phyloP scores from a whole-genome alignment of 495 filamentous ascomycete species.

The Massariosphaeria phaeospora region DNA sequence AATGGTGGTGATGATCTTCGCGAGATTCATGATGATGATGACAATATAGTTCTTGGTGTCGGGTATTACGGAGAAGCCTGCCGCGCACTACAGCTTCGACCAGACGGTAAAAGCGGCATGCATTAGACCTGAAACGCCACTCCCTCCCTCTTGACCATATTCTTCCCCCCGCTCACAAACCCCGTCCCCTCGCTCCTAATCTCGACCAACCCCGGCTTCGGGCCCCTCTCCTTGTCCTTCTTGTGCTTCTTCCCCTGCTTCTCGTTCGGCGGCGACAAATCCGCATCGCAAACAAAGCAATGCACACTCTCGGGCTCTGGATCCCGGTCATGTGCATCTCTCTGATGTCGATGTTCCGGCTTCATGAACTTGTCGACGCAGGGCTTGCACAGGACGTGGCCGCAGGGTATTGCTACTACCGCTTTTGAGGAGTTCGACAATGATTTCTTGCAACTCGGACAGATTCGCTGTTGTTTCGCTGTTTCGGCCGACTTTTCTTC shows the following conservation, averaged over 20 bases:
- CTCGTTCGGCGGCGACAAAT: conserved; percentile 59
- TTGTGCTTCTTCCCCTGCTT: conserved; percentile 38
- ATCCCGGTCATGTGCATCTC: conserved; percentile 59
- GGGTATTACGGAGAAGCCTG: too few relatives aligned
- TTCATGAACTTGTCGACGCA: conserved; percentile 86
- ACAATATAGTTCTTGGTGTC: too few relatives aligned
- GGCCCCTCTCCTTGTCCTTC: conserved; percentile 52
- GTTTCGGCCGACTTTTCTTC: conserved; percentile 56
- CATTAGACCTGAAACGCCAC: conserved; percentile 67
- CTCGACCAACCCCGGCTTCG: conserved; percentile 74
- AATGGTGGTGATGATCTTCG: too few relatives aligned
- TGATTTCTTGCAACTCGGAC: conserved; percentile 83
- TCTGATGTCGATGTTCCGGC: conserved; percentile 35
- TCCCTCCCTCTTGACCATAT: conserved; percentile 70
- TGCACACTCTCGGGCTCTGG: conserved; percentile 45
- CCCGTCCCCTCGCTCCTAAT: conserved; percentile 87
- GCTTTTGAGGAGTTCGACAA: conserved; percentile 80
- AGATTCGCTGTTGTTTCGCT: conserved; percentile 56
- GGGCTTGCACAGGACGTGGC: conserved; percentile 85
- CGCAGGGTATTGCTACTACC: conserved; percentile 84
- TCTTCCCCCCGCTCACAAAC: conserved; percentile 80
- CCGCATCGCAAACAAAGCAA: conserved; percentile 86
- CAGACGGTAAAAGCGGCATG: too few relatives aligned
- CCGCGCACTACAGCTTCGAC: too few relatives aligned
- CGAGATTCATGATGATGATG: too few relatives aligned